These are phyloP conservation scores for Camillea tinctor DNA, from an alignment of 2,329 filamentous ascomycete genomes.

Conservation along the genomic window DNA sequence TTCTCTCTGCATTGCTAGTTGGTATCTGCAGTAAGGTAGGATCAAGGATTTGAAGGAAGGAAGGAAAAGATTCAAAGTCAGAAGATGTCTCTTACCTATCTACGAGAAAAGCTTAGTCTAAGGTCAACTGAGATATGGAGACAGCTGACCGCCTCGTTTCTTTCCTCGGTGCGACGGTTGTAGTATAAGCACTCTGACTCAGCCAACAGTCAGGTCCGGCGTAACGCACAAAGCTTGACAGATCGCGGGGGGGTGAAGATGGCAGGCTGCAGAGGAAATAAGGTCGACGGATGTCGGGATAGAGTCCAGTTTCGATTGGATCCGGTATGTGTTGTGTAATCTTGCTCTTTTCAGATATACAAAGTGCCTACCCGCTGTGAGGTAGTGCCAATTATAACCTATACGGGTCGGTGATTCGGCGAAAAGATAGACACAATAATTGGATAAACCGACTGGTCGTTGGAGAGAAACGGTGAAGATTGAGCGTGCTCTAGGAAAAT, in stretches of 20 bases:
- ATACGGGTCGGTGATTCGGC: conserved; percentile 12
- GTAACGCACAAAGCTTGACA: conserved; percentile 21
- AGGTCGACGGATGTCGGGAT: conserved; percentile 25
- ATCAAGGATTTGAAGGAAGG: conserved; percentile 14
- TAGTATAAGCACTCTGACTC: conserved; percentile 16
- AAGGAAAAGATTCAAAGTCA: no score
- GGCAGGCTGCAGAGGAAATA: conserved; percentile 16
- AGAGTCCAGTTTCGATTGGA: conserved; percentile 25
- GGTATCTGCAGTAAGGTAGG: neutral
- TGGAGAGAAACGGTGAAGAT: neutral
- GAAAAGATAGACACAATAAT: neutral
- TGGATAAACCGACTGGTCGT: neutral
- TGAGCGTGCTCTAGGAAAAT: neutral
- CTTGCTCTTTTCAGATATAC: conserved; percentile 22
- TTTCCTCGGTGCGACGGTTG: conserved; percentile 10
- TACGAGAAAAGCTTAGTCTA: conserved; percentile 8
- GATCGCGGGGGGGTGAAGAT: conserved; percentile 14
- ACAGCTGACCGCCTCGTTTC: conserved; percentile 8
- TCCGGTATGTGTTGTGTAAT: conserved; percentile 22
- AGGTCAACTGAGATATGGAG: conserved; percentile 8
- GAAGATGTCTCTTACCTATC: conserved; percentile 18
- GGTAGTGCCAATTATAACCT: conserved; percentile 19
- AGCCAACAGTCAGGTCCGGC: conserved; percentile 21
- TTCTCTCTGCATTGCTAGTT: neutral
- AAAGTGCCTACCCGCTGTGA: conserved; percentile 26